These are phyloP conservation scores for Ogataea corticis DNA, from an alignment of 805 yeast species.

Conservation along the genomic window DNA sequence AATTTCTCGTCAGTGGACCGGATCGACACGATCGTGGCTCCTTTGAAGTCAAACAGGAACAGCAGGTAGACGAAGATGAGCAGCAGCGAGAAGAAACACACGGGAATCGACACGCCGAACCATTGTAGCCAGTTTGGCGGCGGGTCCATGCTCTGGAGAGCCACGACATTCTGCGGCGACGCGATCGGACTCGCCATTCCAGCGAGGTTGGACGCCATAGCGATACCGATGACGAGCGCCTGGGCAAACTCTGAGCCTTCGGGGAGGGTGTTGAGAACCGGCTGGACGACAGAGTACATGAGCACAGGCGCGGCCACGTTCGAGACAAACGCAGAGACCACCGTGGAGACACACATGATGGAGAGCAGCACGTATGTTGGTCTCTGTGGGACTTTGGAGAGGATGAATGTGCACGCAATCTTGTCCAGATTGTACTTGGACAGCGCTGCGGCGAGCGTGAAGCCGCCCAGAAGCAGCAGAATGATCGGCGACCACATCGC, in stretches of 20 bases:
- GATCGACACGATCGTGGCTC: conserved; percentile 55
- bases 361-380: conserved; percentile 77
- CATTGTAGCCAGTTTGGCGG: conserved; percentile 87
- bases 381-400: conserved; percentile 81
- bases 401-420: conserved; percentile 75
- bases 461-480: conserved; percentile 88
- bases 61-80: conserved; percentile 73
- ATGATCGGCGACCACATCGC: conserved; percentile 97
- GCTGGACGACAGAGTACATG: conserved; percentile 88
- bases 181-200: conserved; percentile 98
- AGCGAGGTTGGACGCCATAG: conserved; percentile 88
- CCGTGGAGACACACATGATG: conserved; percentile 82
- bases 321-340: conserved; percentile 92
- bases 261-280: conserved; percentile 80
- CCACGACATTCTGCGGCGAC: conserved; percentile 93
- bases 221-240: conserved; percentile 86
- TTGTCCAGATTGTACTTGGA: conserved; percentile 91
- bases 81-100: conserved; percentile 60
- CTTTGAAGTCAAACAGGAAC: conserved; percentile 54
- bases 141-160: conserved; percentile 84
- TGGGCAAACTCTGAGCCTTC: conserved; percentile 75
- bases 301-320: conserved; percentile 97
- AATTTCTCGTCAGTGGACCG: conserved; percentile 66
- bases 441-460: conserved; percentile 90
- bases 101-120: conserved; percentile 88